A percentile compares a stretch with the other conserved stretches of the same genome.
Evolutionary conservation across 1,284 basidiomycete genomes (phyloP).

Genomic region (Cryptococcus sp.): DNA sequence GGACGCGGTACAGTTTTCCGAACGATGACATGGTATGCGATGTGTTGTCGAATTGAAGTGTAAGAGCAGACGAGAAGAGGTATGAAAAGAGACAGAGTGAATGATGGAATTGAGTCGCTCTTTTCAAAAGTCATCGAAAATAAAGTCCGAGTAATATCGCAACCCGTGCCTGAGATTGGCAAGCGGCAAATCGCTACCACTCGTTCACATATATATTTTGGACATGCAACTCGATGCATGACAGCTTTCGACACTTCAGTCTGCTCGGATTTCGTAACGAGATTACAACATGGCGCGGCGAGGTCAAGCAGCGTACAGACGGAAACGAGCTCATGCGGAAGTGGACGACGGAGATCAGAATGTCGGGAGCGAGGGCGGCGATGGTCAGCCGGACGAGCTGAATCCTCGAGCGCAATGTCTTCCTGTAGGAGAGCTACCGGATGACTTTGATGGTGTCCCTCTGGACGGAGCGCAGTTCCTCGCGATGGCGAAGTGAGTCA

Average conservation of each 20-base stretch:
- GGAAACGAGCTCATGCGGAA: constrained; percentile 3
- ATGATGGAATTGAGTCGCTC: not conserved
- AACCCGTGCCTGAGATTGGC: too few relatives aligned
- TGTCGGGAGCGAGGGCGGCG: not conserved
- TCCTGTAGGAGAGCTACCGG: constrained; percentile 37
- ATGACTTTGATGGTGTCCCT: constrained; percentile 38
- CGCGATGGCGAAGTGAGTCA: constrained; percentile 37
- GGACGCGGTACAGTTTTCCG: constrained; percentile 86
- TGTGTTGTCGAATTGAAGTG: constrained; percentile 7
- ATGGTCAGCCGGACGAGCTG: not conserved
- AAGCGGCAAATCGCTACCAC: too few relatives aligned
- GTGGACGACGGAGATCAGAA: not conserved
- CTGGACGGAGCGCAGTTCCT: constrained; percentile 43
- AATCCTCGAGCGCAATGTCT: constrained; percentile 28
- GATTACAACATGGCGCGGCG: constrained; percentile 3
- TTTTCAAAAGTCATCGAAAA: too few relatives aligned
- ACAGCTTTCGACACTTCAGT: too few relatives aligned
- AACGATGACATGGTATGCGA: constrained; percentile 79
- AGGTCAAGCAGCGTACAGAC: constrained; percentile 3
- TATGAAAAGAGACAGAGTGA: constrained; percentile 4
- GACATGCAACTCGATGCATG: too few relatives aligned
- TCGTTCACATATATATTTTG: too few relatives aligned
- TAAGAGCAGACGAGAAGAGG: not conserved
- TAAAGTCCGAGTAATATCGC: too few relatives aligned
- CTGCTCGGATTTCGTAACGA: not conserved